Base-by-base conservation (phyloP, 2,329 filamentous ascomycete genomes). In the Arthroderma sp. region DNA sequence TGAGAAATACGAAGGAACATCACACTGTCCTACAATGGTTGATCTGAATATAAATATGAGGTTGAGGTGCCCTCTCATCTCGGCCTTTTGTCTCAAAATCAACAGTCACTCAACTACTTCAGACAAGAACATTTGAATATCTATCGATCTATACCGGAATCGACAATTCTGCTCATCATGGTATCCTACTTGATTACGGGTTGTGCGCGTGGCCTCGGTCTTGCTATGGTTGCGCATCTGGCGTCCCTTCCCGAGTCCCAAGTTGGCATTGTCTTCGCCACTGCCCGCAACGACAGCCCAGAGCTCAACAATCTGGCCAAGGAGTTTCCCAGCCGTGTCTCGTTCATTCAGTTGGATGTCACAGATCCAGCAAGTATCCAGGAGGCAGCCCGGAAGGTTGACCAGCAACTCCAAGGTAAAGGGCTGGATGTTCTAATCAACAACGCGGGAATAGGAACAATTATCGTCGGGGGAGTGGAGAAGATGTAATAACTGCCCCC, bases 181-280 rank as follows among this genome's bases (percentile, higher is more conserved):
- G 47, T 60, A 28, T 56, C 57, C 7, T 61, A 59, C 43, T 52
- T 66, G 7, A 50, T 64, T 36, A 65, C 62, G 9, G 61, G 61
- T 3, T 41, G 54, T n/a, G 54, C 54, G 32, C 54, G 61, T 37
- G 62, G 62, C 36, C 42, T 65, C 15, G 62, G 62, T n/a, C 53
- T 63, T 0, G 57, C 52, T 30, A 40, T 64, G 2, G 51, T 51
- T 31, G 46, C 44, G 3, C 48, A 56, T 15, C 54, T 65, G 22
- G 50, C 56, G 6, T 47, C 56, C 10, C 50, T 55, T 11, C 60
- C 60, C 3, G 40, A 46, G 5, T 51, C 56, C 1, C 49, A 65
- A 38, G 57, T 66, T 28, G 49, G 55, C 39, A 59, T 56, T n/a
- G 47, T 71, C 43, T 62, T 70, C 43, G 65, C 67, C 1, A 53